Conservation (phyloP, 1,139 yeast species). For the Scheffersomyces illinoinensis region DNA sequence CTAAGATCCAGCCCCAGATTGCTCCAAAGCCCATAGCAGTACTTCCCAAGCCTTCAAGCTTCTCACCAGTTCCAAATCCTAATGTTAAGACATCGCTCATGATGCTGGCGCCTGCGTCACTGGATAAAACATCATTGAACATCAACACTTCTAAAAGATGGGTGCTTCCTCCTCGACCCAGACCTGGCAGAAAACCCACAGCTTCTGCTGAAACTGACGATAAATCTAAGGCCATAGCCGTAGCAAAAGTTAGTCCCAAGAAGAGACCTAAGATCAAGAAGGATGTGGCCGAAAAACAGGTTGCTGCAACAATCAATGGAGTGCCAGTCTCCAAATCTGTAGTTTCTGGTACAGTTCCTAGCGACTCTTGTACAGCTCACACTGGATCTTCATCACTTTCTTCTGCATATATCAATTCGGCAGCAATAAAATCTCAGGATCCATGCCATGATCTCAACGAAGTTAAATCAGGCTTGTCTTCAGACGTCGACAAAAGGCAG, state of each 20-base stretch:
- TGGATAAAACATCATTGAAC: slow-evolving; percentile 26
- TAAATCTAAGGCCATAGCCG: slow-evolving; percentile 8
- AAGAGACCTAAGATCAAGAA: slow-evolving; percentile 11
- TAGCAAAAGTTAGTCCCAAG: slow-evolving; percentile 8
- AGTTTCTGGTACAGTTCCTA: neutral
- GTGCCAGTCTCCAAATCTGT: neutral
- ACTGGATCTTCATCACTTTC: neutral
- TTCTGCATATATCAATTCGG: neutral
- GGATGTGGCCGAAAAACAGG: neutral
- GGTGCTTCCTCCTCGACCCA: slow-evolving; percentile 67
- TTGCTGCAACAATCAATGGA: neutral
- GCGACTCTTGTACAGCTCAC: neutral
- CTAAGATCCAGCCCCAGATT: slow-evolving; percentile 44
- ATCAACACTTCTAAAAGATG: slow-evolving; percentile 58
- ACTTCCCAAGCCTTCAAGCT: slow-evolving; percentile 24
- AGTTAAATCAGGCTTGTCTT: neutral
- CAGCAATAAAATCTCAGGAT: neutral
- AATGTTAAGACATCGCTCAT: slow-evolving; percentile 11
- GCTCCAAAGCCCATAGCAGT: slow-evolving; percentile 39
- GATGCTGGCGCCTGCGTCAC: slow-evolving; percentile 10
- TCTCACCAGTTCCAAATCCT: slow-evolving; percentile 14
- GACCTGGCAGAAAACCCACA: slow-evolving; percentile 57
- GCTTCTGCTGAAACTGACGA: slow-evolving; percentile 10
- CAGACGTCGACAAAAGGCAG: neutral
- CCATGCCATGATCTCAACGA: neutral